phyloP scores from a whole-genome alignment of 2,329 filamentous ascomycete species.

The Fusarium graminum region DNA sequence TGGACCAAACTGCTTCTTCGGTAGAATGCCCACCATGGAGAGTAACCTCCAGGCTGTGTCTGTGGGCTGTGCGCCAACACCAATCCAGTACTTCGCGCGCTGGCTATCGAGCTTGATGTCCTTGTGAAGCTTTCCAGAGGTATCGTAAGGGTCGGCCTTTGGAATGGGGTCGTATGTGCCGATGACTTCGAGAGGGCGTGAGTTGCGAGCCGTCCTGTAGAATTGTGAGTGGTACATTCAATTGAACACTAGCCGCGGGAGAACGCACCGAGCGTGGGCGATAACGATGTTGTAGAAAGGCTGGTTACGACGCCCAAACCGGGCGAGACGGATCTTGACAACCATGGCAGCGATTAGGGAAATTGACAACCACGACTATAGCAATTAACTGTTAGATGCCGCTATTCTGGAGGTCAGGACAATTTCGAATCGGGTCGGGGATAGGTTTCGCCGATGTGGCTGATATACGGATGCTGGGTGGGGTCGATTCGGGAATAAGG shows the following conservation, averaged over 20 bases:
- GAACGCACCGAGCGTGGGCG: conserved; percentile 83
- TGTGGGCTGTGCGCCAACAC: conserved; percentile 94
- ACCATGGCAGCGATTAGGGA: conserved; percentile 73
- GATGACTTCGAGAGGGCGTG: conserved; percentile 92
- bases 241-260: background rate
- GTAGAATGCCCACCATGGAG: conserved; percentile 73
- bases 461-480: conserved; percentile 31
- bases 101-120: conserved; percentile 88
- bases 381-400: conserved; percentile 10
- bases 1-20: conserved; percentile 56
- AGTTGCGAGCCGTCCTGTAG: conserved; percentile 83
- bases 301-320: conserved; percentile 88
- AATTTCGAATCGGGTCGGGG: conserved; percentile 52
- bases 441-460: conserved; percentile 55
- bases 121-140: conserved; percentile 81
- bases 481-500: conserved; percentile 5
- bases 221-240: conserved; percentile 13
- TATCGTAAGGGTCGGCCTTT: conserved; percentile 70
- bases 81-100: conserved; percentile 94
- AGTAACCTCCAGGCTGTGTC: conserved; percentile 90
- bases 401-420: conserved; percentile 42
- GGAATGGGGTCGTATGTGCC: conserved; percentile 80
- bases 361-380: conserved; percentile 35
- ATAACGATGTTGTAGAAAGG: conserved; percentile 99
- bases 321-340: conserved; percentile 90